Base-by-base conservation (phyloP, 2,329 filamentous ascomycete genomes). In the Sarocladium brachiariae region DNA sequence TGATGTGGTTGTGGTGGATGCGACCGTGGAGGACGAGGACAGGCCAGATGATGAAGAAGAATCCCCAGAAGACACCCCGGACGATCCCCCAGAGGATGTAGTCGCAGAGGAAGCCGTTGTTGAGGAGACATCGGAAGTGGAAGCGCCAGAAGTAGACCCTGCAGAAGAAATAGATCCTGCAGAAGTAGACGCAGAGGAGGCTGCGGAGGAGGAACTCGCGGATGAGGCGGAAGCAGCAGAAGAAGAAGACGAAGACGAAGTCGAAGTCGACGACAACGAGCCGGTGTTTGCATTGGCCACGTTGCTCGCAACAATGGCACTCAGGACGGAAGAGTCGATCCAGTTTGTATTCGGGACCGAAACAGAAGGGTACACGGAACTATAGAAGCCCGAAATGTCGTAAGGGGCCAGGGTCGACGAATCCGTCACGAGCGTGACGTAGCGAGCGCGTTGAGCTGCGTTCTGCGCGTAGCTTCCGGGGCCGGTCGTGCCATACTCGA, bases 361-460 rank as follows among this genome's bases (percentile, higher is more conserved):
- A 1, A 61, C 57, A 1, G 58, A 60, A 4, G 64, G 56, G 3
- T 61, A 59, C 31, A 56, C 53, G 24, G 58, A 56, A 37, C 65
- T 64, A 8, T 65, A 55, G 63, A 63, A 66, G 41, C 54, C 53
- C 19, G 61, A 57, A 13, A 64, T 59, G 10, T 61, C 62, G 10
- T 65, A 54, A 7, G 65, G 52, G 21, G 54, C 57, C 2, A 71
- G 71, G 2, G 63, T 69, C 1, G 66, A 82, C 51, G 65, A 62
- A 55, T 83, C 78, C 54, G 84, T 77, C 52, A 63, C 74, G 39
- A 70, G 58, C 1, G 66, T 68, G 47, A 56, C 50, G 1, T 63
- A 48, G 7, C 57, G 57, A 2, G 51, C 60, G 6, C 47, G 52
- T 16, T 61, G 58, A 2, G 53, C 50, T 13, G 63, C 58, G 30